These are phyloP conservation scores for Canna indica DNA, from an alignment of 176 grass and related monocot species.

Conservation along the genomic window DNA sequence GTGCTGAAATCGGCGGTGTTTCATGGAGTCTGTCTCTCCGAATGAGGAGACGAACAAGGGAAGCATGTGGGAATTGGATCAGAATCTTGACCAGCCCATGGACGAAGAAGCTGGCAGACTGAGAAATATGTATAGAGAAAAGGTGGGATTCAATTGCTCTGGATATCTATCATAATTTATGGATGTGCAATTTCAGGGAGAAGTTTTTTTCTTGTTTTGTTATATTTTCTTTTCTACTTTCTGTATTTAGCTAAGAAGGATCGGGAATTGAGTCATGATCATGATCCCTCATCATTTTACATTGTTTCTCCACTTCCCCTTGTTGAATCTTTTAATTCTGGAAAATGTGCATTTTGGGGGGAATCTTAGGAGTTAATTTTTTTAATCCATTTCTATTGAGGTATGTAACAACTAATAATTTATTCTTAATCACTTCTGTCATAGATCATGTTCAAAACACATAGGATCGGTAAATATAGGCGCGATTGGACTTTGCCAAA, in stretches of 20 bases:
- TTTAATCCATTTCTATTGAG: neutral
- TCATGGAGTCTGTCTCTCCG: slow-evolving; percentile 45
- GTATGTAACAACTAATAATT: neutral
- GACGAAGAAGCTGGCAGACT: slow-evolving; percentile 81
- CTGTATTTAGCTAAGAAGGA: neutral
- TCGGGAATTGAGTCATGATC: neutral
- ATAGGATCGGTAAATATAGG: neutral
- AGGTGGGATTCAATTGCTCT: slow-evolving; percentile 36
- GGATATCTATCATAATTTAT: neutral
- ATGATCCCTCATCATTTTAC: neutral
- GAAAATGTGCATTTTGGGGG: neutral
- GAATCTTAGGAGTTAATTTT: no score
- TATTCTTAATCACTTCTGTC: neutral
- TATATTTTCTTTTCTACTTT: neutral
- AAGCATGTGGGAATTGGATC: slow-evolving; percentile 95
- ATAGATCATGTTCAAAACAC: neutral
- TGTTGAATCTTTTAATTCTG: neutral
- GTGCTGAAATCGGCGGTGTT: neutral
- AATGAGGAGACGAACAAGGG: slow-evolving; percentile 61
- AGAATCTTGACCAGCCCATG: slow-evolving; percentile 97
- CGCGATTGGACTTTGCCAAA: neutral
- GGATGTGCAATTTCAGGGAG: neutral
- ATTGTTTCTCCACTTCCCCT: neutral
- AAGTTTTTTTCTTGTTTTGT: neutral
- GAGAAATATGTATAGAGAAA: slow-evolving; percentile 94